A percentile compares a stretch with the other conserved stretches of the same genome.
phyloP scores from a whole-genome alignment of 441 rosid genomes.

The Syzygium syzygioides region DNA sequence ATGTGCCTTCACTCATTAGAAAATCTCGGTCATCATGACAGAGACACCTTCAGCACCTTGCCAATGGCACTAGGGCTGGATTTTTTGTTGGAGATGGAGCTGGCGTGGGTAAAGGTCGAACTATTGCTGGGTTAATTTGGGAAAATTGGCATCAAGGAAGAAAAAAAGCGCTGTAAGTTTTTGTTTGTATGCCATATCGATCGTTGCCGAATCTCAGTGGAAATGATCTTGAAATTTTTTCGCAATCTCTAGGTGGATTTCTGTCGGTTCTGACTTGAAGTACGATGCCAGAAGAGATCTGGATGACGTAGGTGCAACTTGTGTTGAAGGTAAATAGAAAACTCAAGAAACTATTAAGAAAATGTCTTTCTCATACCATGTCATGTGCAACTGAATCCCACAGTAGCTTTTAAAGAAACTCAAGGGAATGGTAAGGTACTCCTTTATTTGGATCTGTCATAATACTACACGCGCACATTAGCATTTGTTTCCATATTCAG shows the following conservation, averaged over 20 bases:
- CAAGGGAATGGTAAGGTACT: neutral
- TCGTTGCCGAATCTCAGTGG: slow-evolving; percentile 11
- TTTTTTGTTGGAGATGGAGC: slow-evolving; percentile 99
- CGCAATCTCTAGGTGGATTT: slow-evolving; percentile 71
- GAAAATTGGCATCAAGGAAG: slow-evolving; percentile 91
- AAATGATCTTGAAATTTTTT: slow-evolving; percentile 18
- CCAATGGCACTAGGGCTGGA: slow-evolving; percentile 83
- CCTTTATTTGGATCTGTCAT: neutral
- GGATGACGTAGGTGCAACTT: slow-evolving; percentile 91
- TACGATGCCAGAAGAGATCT: slow-evolving; percentile 96
- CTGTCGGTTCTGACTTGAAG: slow-evolving; percentile 97
- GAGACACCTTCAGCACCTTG: slow-evolving; percentile 96
- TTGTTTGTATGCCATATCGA: slow-evolving; percentile 4
- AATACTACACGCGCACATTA: neutral
- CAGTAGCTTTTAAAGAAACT: neutral
- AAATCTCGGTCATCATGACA: slow-evolving; percentile 32
- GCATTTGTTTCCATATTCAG: neutral
- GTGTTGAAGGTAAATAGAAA: slow-evolving; percentile 52
- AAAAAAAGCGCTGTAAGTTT: slow-evolving; percentile 79
- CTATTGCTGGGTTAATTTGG: slow-evolving; percentile 95
- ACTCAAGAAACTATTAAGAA: neutral
- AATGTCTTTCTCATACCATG: neutral
- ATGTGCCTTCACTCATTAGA: slow-evolving; percentile 16
- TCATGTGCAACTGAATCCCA: neutral
- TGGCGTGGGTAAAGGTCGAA: slow-evolving; percentile 99